Evolutionary conservation across 2,329 filamentous ascomycete genomes (phyloP).

Genomic region (Coniochaeta sp.): DNA sequence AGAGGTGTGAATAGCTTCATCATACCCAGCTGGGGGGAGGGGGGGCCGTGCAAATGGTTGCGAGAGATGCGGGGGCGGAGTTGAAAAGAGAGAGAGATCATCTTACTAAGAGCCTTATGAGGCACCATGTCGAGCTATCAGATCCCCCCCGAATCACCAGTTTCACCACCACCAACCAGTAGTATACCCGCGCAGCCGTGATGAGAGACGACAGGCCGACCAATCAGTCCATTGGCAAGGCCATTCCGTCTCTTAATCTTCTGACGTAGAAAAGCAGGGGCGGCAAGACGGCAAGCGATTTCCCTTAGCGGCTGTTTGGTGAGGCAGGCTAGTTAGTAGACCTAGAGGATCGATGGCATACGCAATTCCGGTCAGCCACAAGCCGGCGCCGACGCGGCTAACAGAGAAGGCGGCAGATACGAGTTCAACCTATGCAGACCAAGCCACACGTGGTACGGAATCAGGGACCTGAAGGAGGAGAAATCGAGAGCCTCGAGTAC

Average conservation of each 20-base stretch:
- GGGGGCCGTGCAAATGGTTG: conserved; percentile 1
- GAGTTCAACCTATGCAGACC: background rate
- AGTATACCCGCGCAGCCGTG: background rate
- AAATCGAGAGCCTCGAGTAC: no score
- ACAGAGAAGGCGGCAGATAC: background rate
- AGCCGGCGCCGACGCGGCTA: background rate
- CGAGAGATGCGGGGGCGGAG: background rate
- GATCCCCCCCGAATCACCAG: no score
- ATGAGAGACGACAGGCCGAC: background rate
- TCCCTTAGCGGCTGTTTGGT: no score
- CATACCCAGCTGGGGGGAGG: background rate
- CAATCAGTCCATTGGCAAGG: background rate
- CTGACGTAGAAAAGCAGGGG: no score
- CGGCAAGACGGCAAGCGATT: background rate
- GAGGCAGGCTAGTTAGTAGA: no score
- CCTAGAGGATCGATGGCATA: no score
- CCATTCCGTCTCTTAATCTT: no score
- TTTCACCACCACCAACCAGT: no score
- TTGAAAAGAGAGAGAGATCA: background rate
- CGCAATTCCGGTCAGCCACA: background rate
- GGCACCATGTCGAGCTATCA: no score
- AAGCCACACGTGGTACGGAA: background rate
- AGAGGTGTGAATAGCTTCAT: conserved; percentile 1
- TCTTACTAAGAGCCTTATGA: background rate
- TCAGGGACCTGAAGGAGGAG: background rate